phyloP scores from a whole-genome alignment of 108 stramenopile genomes.

The Cyclotella choctawhatcheeana region DNA sequence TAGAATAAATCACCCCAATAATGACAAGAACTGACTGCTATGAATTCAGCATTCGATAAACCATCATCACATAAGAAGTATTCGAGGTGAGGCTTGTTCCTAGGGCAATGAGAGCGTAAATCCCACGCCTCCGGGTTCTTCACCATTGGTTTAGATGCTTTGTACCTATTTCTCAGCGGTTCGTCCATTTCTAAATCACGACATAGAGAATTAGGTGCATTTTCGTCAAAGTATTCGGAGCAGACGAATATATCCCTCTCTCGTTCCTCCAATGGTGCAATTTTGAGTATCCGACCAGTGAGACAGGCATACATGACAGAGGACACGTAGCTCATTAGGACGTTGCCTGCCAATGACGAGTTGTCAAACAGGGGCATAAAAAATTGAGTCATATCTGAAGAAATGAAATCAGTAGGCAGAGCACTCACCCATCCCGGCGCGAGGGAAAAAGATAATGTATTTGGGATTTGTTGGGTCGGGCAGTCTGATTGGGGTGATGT shows the following conservation, averaged over 20 bases:
- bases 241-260: background rate
- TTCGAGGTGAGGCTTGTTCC: background rate
- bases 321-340: constrained; percentile 16
- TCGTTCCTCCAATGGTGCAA: background rate
- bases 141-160: background rate
- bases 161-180: background rate
- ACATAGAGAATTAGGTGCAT: background rate
- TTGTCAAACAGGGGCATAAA: too few relatives aligned
- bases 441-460: constrained; percentile 1
- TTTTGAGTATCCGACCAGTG: constrained; percentile 16
- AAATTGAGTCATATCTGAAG: too few relatives aligned
- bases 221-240: constrained; percentile 17
- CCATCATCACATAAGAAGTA: constrained; percentile 16
- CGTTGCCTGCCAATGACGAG: too few relatives aligned
- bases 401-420: too few relatives aligned
- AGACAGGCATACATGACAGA: constrained; percentile 24
- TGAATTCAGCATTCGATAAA: constrained; percentile 1
- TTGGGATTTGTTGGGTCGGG: background rate
- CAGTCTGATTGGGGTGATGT: background rate
- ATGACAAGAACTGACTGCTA: constrained; percentile 6
- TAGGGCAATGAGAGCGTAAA: background rate
- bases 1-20: constrained; percentile 12
- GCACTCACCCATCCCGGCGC: constrained; percentile 6
- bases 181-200: constrained; percentile 18
- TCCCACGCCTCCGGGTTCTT: constrained; percentile 11